Evolutionary conservation across 805 yeast genomes (phyloP), one percentile per base, ranked within the genome.

Genomic region (Scheffersomyces ergatensis): DNA sequence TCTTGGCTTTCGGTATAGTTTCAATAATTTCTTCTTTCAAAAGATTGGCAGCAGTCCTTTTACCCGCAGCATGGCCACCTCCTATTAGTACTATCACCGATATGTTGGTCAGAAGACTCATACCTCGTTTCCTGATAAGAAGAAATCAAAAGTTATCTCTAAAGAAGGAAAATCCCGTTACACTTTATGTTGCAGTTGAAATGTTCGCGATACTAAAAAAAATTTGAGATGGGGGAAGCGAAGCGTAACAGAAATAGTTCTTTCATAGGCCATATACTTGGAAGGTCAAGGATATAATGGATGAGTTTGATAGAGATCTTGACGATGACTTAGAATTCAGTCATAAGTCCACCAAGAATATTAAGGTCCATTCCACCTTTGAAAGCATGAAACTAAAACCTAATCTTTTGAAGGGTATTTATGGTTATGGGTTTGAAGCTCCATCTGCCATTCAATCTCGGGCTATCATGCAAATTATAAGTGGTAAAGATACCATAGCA

Each of bases 381-480:
- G 74, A 66, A 48, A 54, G 66, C 44, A 70, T 70, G 76, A 55
- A 56, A 20, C 52, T 70, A 30, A 68, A 69, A 46, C 69, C 67
- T 5, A 62, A 62, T 29, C 60, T 65, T 9, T 51, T 68, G 24
- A 62, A 62, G 51, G 80, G 89, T 55, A 82, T 89, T 53, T 89
- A 77, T 65, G 87, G 85, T 54, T 86, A 85, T 74, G 97, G 98
- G 66, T 93, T 89, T 67, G 98, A 92, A 72, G 80, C 81, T 40
- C 99, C 99, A 51, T 89, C 97, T 40, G 93, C 98, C 42, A 93
- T 93, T 72, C 99, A 93, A 74, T 90, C 89, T 62, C 82, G 99
- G 67, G 99, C 98, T 49, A 93, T 93, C 55, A 74, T 85, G 70
- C 99, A 95, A 65, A 90, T 93, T 66, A 85, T 89, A 56, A 83